Evolutionary conservation across 768 basidiomycete genomes (phyloP), one percentile per base, ranked within the genome.

Genomic region (Russula dissimulans): DNA sequence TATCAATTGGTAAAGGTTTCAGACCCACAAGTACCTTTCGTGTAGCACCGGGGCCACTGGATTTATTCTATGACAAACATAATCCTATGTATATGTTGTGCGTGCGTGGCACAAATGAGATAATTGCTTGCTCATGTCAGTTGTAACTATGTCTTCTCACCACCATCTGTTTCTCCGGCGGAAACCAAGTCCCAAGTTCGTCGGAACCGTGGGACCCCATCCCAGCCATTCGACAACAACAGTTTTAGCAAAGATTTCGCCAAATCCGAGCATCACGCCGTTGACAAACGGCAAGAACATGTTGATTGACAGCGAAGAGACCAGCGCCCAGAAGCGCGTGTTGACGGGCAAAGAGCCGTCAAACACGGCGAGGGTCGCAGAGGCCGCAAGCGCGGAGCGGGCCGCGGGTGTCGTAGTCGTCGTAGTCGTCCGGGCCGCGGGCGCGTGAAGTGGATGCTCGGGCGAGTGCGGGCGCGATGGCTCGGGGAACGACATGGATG

Each of bases 201-300:
- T 70, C 8, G 58, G 69, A 15, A 71, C 67, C 5, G 68, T 63
- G 55, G 63, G 67, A 3, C 70, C 73, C 76, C 76, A 79, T 41
- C 78, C 78, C 44, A 79, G 69, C 78, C 78, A 79, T 7, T 72
- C 69, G 17, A 88, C 72, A 17, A 89, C 70, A n/a, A 89, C 78
- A 47, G 87, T 81, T 72, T 87, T 88, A 39, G 88, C 92, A 69
- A 94, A 92, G 52, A 95, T 88, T 72, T 95, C 93, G 43, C 92
- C 92, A 69, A 95, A 94, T n/a, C 92, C 92, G 53, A 94, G 82
- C 92, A 95, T 95, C 59, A 95, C 89, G 18, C 92, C 93, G 65
- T 95, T 95, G 9, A 95, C 80, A 71, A 95, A 95, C 0, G 92
- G 92, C 42, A 95, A 78, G 0, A 89, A 69, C 62, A 95, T 70